These are phyloP conservation scores for Tylopilus plumbeoviolaceoides DNA, from an alignment of 768 basidiomycete species.

Conservation along the genomic window DNA sequence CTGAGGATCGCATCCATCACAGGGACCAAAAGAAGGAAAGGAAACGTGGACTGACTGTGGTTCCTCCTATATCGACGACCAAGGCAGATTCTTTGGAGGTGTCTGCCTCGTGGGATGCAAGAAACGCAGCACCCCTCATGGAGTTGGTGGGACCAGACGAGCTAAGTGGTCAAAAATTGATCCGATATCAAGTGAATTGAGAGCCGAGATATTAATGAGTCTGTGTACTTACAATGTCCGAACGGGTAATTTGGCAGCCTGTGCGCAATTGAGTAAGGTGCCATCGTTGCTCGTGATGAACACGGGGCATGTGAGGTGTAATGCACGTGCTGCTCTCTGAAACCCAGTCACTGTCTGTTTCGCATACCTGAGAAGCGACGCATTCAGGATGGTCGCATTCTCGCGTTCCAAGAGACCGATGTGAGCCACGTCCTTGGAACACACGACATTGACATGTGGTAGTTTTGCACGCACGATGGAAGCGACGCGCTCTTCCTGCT, in stretches of 20 bases:
- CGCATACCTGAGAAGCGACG: slow-evolving; percentile 57
- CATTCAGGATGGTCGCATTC: slow-evolving; percentile 66
- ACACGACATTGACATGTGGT: slow-evolving; percentile 43
- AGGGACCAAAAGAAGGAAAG: slow-evolving; percentile 5
- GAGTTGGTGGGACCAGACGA: slow-evolving; percentile 63
- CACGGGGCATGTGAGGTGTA: slow-evolving; percentile 46
- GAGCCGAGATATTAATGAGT: slow-evolving; percentile 17
- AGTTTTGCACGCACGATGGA: slow-evolving; percentile 40
- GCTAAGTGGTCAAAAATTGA: slow-evolving; percentile 15
- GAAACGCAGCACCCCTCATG: slow-evolving; percentile 63
- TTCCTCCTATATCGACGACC: slow-evolving; percentile 64
- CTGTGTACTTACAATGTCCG: slow-evolving; percentile 41
- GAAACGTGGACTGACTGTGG: slow-evolving; percentile 37
- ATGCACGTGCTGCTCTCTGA: slow-evolving; percentile 43
- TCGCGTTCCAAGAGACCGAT: slow-evolving; percentile 61
- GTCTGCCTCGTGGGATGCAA: slow-evolving; percentile 41
- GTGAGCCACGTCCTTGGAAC: slow-evolving; percentile 54
- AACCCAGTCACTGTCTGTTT: slow-evolving; percentile 53
- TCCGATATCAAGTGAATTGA: neutral
- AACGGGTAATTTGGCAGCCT: slow-evolving; percentile 56
- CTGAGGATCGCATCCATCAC: slow-evolving; percentile 16
- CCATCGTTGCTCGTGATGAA: slow-evolving; percentile 62
- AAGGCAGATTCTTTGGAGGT: slow-evolving; percentile 37
- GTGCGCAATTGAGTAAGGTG: slow-evolving; percentile 44
- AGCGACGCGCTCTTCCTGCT: slow-evolving; percentile 46